Evolutionary conservation across 2,329 filamentous ascomycete species (phyloP).

Genomic region (Aspergillus brasiliensis): DNA sequence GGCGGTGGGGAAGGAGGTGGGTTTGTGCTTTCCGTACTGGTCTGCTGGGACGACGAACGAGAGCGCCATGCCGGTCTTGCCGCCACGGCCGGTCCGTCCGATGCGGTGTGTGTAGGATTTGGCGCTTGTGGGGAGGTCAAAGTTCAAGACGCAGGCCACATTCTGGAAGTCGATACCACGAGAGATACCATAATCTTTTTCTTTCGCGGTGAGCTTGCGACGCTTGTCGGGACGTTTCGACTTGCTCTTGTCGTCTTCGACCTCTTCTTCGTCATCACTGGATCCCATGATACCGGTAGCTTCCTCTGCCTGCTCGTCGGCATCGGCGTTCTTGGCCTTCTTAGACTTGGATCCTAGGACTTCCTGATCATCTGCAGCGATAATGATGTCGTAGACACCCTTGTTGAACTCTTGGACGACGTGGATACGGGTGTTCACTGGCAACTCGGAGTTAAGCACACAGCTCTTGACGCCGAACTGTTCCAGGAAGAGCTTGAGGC

Average conservation of each 20-base stretch:
- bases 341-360: conserved; percentile 61
- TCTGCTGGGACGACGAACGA: conserved; percentile 87
- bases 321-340: conserved; percentile 36
- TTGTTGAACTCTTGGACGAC: conserved; percentile 98
- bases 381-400: conserved; percentile 95
- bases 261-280: conserved; percentile 43
- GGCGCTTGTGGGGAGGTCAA: conserved; percentile 84
- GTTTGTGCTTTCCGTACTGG: conserved; percentile 83
- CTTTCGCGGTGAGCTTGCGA: conserved; percentile 67
- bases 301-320: conserved; percentile 27
- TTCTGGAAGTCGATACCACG: conserved; percentile 97
- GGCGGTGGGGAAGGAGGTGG: conserved; percentile 73
- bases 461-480: conserved; percentile 95
- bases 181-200: conserved; percentile 93
- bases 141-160: conserved; percentile 92
- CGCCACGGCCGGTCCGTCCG: conserved; percentile 87
- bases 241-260: conserved; percentile 33
- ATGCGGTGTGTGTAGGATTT: conserved; percentile 98
- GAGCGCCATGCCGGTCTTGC: conserved; percentile 90
- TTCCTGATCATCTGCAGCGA: conserved; percentile 90
- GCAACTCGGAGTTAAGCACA: conserved; percentile 90
- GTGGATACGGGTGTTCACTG: conserved; percentile 88
- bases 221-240: conserved; percentile 52
- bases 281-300: conserved; percentile 34
- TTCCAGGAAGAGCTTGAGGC: conserved; percentile 91